Evolutionary conservation across 257 asterid species (phyloP), one percentile per base, ranked within the genome.

Genomic region (Anisodus acutangulus): DNA sequence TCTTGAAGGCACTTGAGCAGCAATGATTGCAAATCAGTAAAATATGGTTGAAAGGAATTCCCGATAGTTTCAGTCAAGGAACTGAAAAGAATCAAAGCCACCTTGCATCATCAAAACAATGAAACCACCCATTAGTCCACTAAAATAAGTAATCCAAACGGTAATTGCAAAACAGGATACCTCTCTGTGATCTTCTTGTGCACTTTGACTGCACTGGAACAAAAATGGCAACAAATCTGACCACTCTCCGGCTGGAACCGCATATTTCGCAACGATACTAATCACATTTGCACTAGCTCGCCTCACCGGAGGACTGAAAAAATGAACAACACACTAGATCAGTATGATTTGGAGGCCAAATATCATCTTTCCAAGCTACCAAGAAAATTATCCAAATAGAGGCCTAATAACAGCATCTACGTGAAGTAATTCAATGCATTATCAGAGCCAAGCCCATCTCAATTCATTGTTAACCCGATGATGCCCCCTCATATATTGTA

Each of bases 1-100:
- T 97, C 99, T 84, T 95, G 98, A 87, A 97, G 95, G 93, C 98
- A 92, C 92, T 97, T 95, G 47, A 97, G 93, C 57, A 97, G 91
- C 83, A 97, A 91, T 82, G 98, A 88, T 87, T 95, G 98, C 85
- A 97, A 85, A 88, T 93, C 94, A 9, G 96, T 12, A 86, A 95
- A 97, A 90, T 93, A 91, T 39, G 98, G 99, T 78, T 87, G 95
- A 91, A 97, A 97, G 57, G 98, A 95, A 83, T 86, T 91, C 89
- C 98, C 98, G 35, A 95, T 94, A 81, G 99, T 97, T 90, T 95
- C 99, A n/a, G 98, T 97, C 90, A 95, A 90, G 86, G 99, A 97
- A 94, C 98, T 97, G 92, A 97, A 97, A 80, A 97, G 97, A 89
- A 97, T 93, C 93, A 97, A 91, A 10, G 98, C 98, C 88, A 97